Base-by-base conservation (phyloP, 768 basidiomycete species). In the Strobilomyces echinocephalus region DNA sequence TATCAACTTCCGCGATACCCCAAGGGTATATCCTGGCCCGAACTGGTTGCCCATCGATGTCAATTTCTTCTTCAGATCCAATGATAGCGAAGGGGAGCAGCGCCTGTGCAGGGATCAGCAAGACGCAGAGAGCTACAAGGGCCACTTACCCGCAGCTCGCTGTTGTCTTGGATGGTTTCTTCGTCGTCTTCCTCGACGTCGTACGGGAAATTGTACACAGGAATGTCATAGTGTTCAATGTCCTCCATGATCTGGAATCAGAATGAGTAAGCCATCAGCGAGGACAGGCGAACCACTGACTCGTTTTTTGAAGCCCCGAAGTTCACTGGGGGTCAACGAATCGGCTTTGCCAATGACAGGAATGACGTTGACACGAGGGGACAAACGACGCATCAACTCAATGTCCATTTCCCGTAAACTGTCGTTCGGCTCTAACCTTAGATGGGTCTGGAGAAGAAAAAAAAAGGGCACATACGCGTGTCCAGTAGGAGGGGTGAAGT, bases 131-230 rank as follows among this genome's bases (percentile, higher is more conserved):
- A 49, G 44, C 11, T 33, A 18, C 49, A 48, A 48, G 47, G n/a
- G 10, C 35, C 33, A 70, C 82, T 56, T 66, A 91, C 91, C 49
- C 95, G 80, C 49, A 99, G 84, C 71, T 97, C 95, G 63, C 88
- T 88, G 74, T 98, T 99, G 70, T 99, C 97, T 64, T 88, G 85
- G 55, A 99, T 91, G 4, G 97, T 99, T 65, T 98, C 97, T 66
- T 97, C 95, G 66, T 99, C 97, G 66, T 99, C 97, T 71, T 99
- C 97, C 71, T 99, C 97, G 8, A 95, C 87, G 61, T 98, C 97
- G 69, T 97, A 99, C 0, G 97, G 97, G 80, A 99, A 99, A 76
- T 98, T 98, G 79, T 98, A 98, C 38, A 98, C 88, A 5, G 97
- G 97, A 62, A 99, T 98, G 60, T 88, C 87, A 66, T 97, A 97